Percentiles rank a stretch among this genome's conserved stretches.
phyloP scores from a whole-genome alignment of 2,329 filamentous ascomycete genomes.

The Ophiosphaerella herpotricha region DNA sequence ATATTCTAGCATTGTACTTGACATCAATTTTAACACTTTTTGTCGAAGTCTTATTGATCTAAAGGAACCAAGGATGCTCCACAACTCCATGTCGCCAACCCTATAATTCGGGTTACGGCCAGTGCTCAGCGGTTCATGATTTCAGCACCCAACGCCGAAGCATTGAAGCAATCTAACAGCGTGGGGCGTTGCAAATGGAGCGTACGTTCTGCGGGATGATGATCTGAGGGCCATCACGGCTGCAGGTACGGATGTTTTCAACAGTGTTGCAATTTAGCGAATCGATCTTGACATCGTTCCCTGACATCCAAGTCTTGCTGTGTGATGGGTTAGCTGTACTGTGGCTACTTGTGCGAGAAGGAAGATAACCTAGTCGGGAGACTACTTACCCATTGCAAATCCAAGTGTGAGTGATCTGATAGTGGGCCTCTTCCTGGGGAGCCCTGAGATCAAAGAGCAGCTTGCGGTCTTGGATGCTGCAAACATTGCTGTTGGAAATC shows the following conservation, averaged over 20 bases:
- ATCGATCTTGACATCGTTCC: constrained; percentile 1
- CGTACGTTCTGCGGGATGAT: constrained; percentile 21
- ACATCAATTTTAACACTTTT: too few species aligned
- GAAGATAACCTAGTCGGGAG: background rate
- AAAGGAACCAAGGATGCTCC: too few species aligned
- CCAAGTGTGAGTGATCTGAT: constrained; percentile 36
- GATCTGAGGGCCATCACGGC: background rate
- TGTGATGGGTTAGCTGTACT: background rate
- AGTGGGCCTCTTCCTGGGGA: constrained; percentile 22
- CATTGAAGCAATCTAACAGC: constrained; percentile 8
- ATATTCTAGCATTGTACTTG: too few species aligned
- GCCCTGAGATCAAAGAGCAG: constrained; percentile 28
- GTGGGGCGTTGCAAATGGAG: constrained; percentile 21
- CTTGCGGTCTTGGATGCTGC: constrained; percentile 17
- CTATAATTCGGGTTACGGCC: too few species aligned
- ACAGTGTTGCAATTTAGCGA: background rate
- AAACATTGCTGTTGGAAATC: constrained; percentile 28
- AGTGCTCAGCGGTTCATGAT: too few species aligned
- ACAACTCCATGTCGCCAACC: too few species aligned
- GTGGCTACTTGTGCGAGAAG: too few species aligned
- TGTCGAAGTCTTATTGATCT: too few species aligned
- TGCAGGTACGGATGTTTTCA: background rate
- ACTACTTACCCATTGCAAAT: constrained; percentile 30
- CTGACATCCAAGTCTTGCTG: constrained; percentile 3
- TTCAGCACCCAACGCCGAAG: background rate